A percentile compares a stretch with the other conserved stretches of the same genome.
phyloP scores from a whole-genome alignment of 306 rosid species.

The Begonia masoniana region DNA sequence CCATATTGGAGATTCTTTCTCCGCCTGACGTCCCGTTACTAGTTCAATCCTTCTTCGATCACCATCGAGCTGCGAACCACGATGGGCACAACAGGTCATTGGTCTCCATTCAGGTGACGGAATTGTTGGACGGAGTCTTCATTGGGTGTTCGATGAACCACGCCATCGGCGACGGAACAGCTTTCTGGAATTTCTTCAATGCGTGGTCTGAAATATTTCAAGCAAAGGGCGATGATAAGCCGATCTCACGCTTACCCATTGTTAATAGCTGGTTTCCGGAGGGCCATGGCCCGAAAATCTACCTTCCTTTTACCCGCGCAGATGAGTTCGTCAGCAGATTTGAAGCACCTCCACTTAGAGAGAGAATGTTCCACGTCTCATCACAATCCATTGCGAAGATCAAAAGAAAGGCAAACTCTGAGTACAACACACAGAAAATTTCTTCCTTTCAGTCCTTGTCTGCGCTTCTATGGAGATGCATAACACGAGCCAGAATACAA shows the following conservation, averaged over 20 bases:
- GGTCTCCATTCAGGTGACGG: slow-evolving; percentile 33
- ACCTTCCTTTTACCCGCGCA: not conserved
- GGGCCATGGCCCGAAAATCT: not conserved
- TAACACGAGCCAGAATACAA: slow-evolving; percentile 15
- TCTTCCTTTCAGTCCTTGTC: slow-evolving; percentile 36
- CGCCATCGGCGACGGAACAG: slow-evolving; percentile 10
- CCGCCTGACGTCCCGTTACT: slow-evolving; percentile 13
- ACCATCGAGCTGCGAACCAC: slow-evolving; percentile 11
- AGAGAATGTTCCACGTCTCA: slow-evolving; percentile 15
- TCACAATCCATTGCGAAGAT: slow-evolving; percentile 16
- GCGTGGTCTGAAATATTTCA: slow-evolving; percentile 19
- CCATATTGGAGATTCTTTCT: slow-evolving; percentile 13
- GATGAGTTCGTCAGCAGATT: slow-evolving; percentile 6
- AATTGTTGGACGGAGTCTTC: slow-evolving; percentile 33
- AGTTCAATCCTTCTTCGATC: slow-evolving; percentile 21
- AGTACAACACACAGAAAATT: slow-evolving; percentile 9
- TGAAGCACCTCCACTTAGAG: not conserved
- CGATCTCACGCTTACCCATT: slow-evolving; percentile 1
- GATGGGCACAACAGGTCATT: slow-evolving; percentile 16
- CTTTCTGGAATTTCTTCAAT: slow-evolving; percentile 32
- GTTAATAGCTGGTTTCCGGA: not conserved
- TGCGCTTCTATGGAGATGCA: slow-evolving; percentile 23
- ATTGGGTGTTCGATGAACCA: slow-evolving; percentile 20
- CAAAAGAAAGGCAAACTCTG: slow-evolving; percentile 25
- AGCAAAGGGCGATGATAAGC: no score